Conservation (phyloP, 768 basidiomycete genomes). For the Candolleomyces eurysporus region DNA sequence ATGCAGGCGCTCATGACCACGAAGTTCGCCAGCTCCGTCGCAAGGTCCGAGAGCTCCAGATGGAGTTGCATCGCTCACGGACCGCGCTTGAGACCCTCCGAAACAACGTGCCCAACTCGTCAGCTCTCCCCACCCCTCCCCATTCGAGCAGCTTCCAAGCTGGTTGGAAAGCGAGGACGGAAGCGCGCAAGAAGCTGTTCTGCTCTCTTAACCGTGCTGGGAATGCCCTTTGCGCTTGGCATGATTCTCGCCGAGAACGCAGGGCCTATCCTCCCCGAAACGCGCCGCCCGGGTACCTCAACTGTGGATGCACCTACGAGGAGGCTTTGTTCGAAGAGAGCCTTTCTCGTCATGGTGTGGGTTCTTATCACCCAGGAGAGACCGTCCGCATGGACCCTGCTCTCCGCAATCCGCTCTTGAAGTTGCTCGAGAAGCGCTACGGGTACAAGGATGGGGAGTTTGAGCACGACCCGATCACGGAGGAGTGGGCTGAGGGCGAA, state of each 20-base stretch:
- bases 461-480: slow-evolving; percentile 62
- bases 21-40: slow-evolving; percentile 57
- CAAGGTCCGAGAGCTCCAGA: slow-evolving; percentile 62
- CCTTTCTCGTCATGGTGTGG: slow-evolving; percentile 73
- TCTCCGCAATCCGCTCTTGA: slow-evolving; percentile 75
- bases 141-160: slow-evolving; percentile 50
- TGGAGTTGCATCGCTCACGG: slow-evolving; percentile 50
- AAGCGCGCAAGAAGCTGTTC: slow-evolving; percentile 65
- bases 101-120: slow-evolving; percentile 9
- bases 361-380: slow-evolving; percentile 82
- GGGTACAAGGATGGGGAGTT: slow-evolving; percentile 85
- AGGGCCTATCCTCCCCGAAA: slow-evolving; percentile 74
- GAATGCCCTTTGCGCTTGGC: slow-evolving; percentile 88
- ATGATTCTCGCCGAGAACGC: slow-evolving; percentile 83
- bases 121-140: slow-evolving; percentile 31
- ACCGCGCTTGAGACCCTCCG: slow-evolving; percentile 27
- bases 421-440: slow-evolving; percentile 68
- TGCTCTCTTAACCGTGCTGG: slow-evolving; percentile 86
- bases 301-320: slow-evolving; percentile 84
- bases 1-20: slow-evolving; percentile 5
- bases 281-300: slow-evolving; percentile 74
- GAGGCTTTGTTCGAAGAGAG: slow-evolving; percentile 88
- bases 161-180: slow-evolving; percentile 72
- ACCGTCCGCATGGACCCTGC: slow-evolving; percentile 88
- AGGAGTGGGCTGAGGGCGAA: slow-evolving; percentile 69